Evolutionary conservation across 2,329 filamentous ascomycete genomes (phyloP).

Genomic region (Chaetomiaceae sp.): DNA sequence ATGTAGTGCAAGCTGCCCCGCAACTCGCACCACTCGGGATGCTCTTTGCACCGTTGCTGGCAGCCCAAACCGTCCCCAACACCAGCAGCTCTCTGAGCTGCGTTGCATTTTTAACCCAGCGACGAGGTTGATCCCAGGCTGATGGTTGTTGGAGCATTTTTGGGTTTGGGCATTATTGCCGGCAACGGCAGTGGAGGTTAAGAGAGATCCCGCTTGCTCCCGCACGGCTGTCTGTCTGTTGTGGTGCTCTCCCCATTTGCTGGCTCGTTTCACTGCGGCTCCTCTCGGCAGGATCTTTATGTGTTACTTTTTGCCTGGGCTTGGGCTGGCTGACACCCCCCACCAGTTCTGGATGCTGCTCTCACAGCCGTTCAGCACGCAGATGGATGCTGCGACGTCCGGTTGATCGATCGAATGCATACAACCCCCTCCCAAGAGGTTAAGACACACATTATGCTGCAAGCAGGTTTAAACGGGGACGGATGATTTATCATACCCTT

Average conservation of each 20-base stretch:
- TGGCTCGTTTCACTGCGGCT: constrained; percentile 13
- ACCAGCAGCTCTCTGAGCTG: constrained; percentile 11
- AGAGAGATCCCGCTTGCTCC: constrained; percentile 4
- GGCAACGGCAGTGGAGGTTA: neutral
- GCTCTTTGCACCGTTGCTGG: neutral
- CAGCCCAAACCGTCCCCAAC: neutral
- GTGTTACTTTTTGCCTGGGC: no score
- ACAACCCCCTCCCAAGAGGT: constrained; percentile 16
- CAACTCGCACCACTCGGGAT: constrained; percentile 7
- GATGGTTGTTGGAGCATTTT: constrained; percentile 13
- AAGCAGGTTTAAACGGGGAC: constrained; percentile 13
- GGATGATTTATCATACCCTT: constrained; percentile 28
- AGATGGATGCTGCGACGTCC: constrained; percentile 19
- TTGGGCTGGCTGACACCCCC: constrained; percentile 11
- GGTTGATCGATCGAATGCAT: constrained; percentile 19
- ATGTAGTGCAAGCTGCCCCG: constrained; percentile 14
- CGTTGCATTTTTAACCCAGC: constrained; percentile 18
- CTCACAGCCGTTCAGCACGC: constrained; percentile 22
- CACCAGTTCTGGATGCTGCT: constrained; percentile 17
- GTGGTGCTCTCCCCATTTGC: constrained; percentile 17
- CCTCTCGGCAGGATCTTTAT: no score
- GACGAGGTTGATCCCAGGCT: constrained; percentile 9
- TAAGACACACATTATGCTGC: constrained; percentile 21
- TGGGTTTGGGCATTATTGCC: constrained; percentile 21
- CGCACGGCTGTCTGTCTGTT: constrained; percentile 18